Base-by-base conservation (phyloP, 345 rosid species). In the Erucastrum elatum region DNA sequence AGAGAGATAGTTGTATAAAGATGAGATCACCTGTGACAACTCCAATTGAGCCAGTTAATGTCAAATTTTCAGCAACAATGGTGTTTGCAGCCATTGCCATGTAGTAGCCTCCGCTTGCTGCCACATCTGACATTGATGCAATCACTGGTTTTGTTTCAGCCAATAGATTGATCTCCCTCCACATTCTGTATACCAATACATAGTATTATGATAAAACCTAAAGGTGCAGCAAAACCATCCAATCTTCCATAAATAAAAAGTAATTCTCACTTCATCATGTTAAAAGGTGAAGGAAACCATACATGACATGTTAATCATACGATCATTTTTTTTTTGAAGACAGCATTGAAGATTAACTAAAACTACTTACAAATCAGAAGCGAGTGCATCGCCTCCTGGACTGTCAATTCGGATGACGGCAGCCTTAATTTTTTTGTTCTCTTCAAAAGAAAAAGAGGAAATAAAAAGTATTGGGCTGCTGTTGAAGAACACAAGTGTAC, bases 311-410 rank as follows among this genome's bases (percentile, higher is more conserved):
- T 60, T 44, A 10, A 37, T 56, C 71, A 70, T 2, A 70, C 31
- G 16, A 59, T 37, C 62, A 58, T 55, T 71, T 21, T 21, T 21
- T 21, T 21, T 21, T 71, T 13, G 15, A 66, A 16, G 68, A 49
- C 46, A 13, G 4, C 37, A 68, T 4, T 70, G 49, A 61, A 30
- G 66, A 58, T 51, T 61, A 63, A 31, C 8, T 39, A 30, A 64
- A 68, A 75, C 73, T 66, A 90, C 98, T 94, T 89, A 94, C 98
- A 92, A 85, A 85, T 94, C 98, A 81, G 98, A 94, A 80, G 98
- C 98, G 66, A 92, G 88, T 77, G 97, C 98, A 88, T 92, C 98
- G 44, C 97, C 97, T 81, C 98, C 98, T 64, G 97, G 98, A 81
- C 98, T 92, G 81, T 94, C 94, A 73, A 94, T 94, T 68, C 95